Percentiles rank a stretch among this genome's conserved stretches.
Evolutionary conservation across 2,329 filamentous ascomycete species (phyloP).

Genomic region (Monosporascus sp.): DNA sequence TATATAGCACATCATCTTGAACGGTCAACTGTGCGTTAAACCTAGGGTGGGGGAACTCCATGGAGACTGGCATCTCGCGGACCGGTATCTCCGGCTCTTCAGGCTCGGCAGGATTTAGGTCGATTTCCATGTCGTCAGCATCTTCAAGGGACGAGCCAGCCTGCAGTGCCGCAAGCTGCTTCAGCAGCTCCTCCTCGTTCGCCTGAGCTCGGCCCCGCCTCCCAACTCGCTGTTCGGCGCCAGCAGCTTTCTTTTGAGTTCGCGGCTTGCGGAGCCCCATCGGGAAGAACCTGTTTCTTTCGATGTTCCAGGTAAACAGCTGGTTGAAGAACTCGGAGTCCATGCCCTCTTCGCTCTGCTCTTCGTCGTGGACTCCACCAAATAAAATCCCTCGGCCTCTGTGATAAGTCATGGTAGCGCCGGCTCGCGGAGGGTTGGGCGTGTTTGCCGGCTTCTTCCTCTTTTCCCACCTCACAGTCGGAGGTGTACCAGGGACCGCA

Average conservation of each 20-base stretch:
- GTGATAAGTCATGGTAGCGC: constrained; percentile 90
- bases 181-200: constrained; percentile 84
- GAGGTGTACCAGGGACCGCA: constrained; percentile 58
- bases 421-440: constrained; percentile 77
- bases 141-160: constrained; percentile 62
- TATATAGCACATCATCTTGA: constrained; percentile 86
- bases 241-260: constrained; percentile 56
- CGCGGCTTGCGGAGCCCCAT: constrained; percentile 71
- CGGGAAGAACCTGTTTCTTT: constrained; percentile 91
- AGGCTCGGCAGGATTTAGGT: constrained; percentile 44
- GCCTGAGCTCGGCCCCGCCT: constrained; percentile 75
- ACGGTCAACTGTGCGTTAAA: constrained; percentile 91
- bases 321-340: constrained; percentile 97
- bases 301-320: constrained; percentile 89
- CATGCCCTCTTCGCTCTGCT: constrained; percentile 88
- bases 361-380: constrained; percentile 89
- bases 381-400: constrained; percentile 90
- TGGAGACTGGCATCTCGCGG: constrained; percentile 60
- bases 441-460: constrained; percentile 88
- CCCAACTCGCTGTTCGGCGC: constrained; percentile 50
- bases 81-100: constrained; percentile 53
- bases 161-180: constrained; percentile 81
- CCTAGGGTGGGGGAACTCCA: constrained; percentile 81
- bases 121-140: constrained; percentile 37
- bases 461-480: constrained; percentile 82